phyloP scores from a whole-genome alignment of 805 yeast species.

The Gaillardinia entomophila region DNA sequence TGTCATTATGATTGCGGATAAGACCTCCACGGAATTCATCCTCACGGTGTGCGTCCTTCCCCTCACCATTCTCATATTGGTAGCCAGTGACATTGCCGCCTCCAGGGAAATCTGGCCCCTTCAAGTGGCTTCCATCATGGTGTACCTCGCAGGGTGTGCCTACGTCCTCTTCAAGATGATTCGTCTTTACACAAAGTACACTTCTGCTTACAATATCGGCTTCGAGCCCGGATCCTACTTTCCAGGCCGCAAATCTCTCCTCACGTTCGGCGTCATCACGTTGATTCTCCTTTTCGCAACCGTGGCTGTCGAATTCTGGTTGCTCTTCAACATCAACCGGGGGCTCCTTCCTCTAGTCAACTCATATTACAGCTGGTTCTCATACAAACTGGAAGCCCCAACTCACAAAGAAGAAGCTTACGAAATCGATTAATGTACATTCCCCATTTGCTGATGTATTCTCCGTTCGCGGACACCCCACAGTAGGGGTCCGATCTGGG shows the following conservation, averaged over 20 bases:
- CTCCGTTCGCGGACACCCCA: not conserved
- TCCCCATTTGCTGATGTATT: not conserved
- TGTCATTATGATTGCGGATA: conserved; percentile 36
- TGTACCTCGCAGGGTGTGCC: conserved; percentile 36
- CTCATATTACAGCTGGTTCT: conserved; percentile 10
- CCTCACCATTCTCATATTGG: conserved; percentile 31
- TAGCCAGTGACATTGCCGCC: conserved; percentile 31
- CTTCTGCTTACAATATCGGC: conserved; percentile 26
- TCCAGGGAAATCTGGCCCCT: conserved; percentile 26
- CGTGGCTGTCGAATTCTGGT: conserved; percentile 13
- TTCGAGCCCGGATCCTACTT: conserved; percentile 31
- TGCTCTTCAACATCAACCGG: conserved; percentile 7
- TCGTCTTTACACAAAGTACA: conserved; percentile 37
- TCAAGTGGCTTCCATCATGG: conserved; percentile 17
- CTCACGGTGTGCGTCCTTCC: conserved; percentile 43
- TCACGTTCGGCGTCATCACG: conserved; percentile 40
- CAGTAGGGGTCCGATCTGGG: not conserved
- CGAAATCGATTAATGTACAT: not conserved
- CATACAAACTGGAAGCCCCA: conserved; percentile 1
- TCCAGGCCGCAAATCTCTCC: conserved; percentile 40
- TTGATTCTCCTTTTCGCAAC: conserved; percentile 32
- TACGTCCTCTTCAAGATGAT: conserved; percentile 44
- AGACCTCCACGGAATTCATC: conserved; percentile 36
- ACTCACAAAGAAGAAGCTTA: not conserved
- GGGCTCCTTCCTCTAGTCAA: conserved; percentile 14